These are phyloP conservation scores for Chytridiales sp. DNA, from an alignment of 371 early-diverging fungal species.

Conservation along the genomic window DNA sequence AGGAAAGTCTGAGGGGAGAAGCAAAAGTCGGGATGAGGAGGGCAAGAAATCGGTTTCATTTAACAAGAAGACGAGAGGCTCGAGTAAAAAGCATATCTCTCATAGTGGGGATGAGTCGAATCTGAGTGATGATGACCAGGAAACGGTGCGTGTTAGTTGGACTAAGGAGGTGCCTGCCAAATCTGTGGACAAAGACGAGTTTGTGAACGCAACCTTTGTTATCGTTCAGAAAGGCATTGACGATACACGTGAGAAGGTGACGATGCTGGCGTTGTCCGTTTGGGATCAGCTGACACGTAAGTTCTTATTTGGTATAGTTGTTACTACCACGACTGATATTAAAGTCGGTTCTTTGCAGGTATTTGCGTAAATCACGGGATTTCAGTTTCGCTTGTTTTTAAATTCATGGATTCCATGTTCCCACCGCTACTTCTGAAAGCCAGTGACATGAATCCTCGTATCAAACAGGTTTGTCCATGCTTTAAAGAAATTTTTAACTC, in stretches of 20 bases:
- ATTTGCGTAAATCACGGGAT: constrained; percentile 22
- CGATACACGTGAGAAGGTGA: constrained; percentile 64
- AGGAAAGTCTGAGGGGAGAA: not conserved
- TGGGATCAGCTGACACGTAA: constrained; percentile 62
- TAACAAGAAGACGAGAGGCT: too few relatives aligned
- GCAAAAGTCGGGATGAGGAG: too few relatives aligned
- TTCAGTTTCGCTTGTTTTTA: constrained; percentile 37
- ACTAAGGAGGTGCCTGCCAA: constrained; percentile 12
- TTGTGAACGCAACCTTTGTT: constrained; percentile 59
- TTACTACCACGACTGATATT: not conserved
- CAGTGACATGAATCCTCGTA: constrained; percentile 60
- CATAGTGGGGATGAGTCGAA: constrained; percentile 9
- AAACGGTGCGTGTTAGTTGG: constrained; percentile 17
- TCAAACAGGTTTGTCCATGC: constrained; percentile 45
- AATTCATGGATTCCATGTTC: constrained; percentile 53
- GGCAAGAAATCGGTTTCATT: too few relatives aligned
- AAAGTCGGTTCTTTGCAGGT: constrained; percentile 1
- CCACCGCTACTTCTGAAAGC: constrained; percentile 58
- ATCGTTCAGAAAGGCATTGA: constrained; percentile 60
- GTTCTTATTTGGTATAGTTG: constrained; percentile 10
- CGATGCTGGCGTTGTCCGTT: constrained; percentile 49
- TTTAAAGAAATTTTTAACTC: too few relatives aligned
- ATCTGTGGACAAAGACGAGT: constrained; percentile 28
- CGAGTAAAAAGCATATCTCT: too few relatives aligned
- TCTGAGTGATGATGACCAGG: constrained; percentile 1